Conservation (phyloP, 2,329 filamentous ascomycete species). For the Sphaerulina musiva region DNA sequence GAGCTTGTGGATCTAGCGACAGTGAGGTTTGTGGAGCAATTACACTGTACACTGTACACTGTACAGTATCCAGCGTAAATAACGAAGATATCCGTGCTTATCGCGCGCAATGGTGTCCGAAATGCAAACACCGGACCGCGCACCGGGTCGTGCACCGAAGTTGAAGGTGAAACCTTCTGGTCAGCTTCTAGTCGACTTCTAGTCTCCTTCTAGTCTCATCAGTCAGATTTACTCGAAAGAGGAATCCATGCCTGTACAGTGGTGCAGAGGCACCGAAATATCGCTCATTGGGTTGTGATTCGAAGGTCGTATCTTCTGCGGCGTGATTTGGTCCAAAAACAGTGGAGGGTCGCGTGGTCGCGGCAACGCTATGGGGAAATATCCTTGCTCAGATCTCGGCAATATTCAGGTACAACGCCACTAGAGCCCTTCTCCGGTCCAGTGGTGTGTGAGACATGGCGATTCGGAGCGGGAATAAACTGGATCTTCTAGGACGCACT, state of each 20-base stretch:
- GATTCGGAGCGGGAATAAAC: constrained; percentile 1
- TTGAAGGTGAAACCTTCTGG: neutral
- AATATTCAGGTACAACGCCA: neutral
- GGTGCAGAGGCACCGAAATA: neutral
- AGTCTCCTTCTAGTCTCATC: constrained; percentile 3
- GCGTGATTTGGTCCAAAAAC: constrained; percentile 1
- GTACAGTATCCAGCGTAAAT: no score
- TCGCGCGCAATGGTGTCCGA: neutral
- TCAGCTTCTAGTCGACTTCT: constrained; percentile 7
- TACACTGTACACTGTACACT: no score
- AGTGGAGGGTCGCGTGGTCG: neutral
- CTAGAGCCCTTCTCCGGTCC: neutral
- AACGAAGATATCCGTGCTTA: no score
- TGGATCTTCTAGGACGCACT: constrained; percentile 7
- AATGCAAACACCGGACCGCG: neutral
- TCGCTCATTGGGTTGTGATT: neutral
- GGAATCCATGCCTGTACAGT: neutral
- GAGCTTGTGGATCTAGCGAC: no score
- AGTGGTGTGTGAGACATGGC: constrained; percentile 8
- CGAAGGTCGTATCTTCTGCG: constrained; percentile 5
- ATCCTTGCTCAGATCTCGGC: constrained; percentile 3
- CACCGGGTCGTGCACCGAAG: neutral
- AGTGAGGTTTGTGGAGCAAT: no score
- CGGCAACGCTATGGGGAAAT: neutral
- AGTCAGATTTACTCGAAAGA: neutral